Evolutionary conservation across 345 rosid genomes (phyloP).

Genomic region (Heritiera fomes): DNA sequence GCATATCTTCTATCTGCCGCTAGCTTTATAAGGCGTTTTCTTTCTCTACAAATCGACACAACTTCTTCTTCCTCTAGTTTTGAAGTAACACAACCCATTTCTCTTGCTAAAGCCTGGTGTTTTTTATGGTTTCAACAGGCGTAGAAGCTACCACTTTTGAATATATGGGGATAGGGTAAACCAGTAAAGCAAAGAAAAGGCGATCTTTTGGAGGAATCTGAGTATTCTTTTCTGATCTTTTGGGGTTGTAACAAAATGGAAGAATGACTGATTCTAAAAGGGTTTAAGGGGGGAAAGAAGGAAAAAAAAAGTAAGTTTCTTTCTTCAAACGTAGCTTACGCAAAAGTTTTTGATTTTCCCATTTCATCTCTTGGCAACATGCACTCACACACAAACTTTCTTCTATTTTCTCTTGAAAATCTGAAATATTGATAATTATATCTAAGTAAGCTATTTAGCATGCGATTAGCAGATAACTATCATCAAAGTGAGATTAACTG

Average conservation of each 20-base stretch:
- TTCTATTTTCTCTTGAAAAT: neutral
- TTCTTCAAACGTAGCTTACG: constrained; percentile 9
- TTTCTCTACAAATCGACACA: constrained; percentile 67
- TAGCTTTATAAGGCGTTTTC: constrained; percentile 56
- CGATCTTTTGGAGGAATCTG: constrained; percentile 31
- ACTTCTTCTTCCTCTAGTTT: constrained; percentile 66
- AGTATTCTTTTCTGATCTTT: constrained; percentile 33
- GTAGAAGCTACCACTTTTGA: constrained; percentile 27
- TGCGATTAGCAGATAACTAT: neutral
- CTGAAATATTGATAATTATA: neutral
- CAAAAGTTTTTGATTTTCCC: constrained; percentile 16
- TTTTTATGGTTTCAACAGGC: constrained; percentile 22
- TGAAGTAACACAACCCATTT: constrained; percentile 76
- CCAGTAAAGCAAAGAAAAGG: constrained; percentile 36
- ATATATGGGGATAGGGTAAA: constrained; percentile 20
- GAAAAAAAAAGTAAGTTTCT: constrained; percentile 17
- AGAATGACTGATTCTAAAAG: constrained; percentile 11
- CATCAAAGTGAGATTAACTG: neutral
- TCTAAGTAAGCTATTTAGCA: neutral
- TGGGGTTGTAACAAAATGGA: constrained; percentile 31
- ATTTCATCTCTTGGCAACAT: constrained; percentile 23
- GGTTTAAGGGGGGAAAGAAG: constrained; percentile 6
- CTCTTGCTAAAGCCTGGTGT: constrained; percentile 24
- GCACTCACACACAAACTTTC: neutral
- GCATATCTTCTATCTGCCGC: constrained; percentile 61